phyloP scores from a whole-genome alignment of 2,329 filamentous ascomycete species.

The Cordyceps cateniannulata region DNA sequence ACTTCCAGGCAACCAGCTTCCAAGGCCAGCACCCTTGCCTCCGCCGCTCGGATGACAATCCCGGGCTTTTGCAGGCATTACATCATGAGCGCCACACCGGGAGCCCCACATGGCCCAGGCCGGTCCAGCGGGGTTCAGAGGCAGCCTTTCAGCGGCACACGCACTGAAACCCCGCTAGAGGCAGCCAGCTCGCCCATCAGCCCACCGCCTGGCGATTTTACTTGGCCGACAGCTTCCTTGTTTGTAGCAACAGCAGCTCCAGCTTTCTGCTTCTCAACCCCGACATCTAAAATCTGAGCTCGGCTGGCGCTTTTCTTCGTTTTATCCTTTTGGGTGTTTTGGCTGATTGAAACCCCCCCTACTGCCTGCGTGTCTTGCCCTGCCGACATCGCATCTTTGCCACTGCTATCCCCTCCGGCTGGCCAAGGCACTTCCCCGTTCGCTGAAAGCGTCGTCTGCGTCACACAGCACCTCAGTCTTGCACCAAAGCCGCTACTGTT shows the following conservation, averaged over 20 bases:
- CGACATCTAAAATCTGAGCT: background rate
- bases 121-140: background rate
- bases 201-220: background rate
- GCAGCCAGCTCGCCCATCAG: background rate
- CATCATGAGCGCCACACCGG: background rate
- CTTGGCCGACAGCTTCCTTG: background rate
- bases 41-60: background rate
- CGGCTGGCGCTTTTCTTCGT: background rate
- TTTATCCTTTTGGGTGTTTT: background rate
- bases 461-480: background rate
- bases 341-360: background rate
- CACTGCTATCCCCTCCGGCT: background rate
- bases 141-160: background rate
- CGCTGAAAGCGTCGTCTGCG: slow-evolving; percentile 4
- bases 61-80: background rate
- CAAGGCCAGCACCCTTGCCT: background rate
- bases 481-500: background rate
- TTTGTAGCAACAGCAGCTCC: background rate
- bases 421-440: background rate
- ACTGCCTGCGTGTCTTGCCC: background rate
- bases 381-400: too few relatives aligned
- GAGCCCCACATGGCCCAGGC: background rate
- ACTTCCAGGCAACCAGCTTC: background rate
- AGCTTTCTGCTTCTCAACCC: background rate
- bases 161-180: background rate